phyloP scores from a whole-genome alignment of 345 rosid species.

The Bretschneidera sinensis region DNA sequence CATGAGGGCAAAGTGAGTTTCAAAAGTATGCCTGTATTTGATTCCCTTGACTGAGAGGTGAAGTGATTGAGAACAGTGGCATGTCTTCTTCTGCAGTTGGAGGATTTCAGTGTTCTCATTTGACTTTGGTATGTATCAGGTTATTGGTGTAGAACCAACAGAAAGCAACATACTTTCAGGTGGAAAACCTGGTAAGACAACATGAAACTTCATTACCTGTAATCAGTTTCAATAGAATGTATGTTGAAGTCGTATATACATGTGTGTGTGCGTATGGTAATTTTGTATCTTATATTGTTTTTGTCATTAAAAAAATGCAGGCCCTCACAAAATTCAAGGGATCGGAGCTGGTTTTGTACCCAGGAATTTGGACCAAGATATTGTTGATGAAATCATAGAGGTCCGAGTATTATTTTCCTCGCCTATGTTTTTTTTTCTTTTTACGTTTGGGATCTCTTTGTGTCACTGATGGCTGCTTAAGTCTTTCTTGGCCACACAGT shows the following conservation, averaged over 20 bases:
- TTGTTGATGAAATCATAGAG: constrained; percentile 85
- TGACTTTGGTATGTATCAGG: constrained; percentile 33
- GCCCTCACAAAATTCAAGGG: constrained; percentile 99
- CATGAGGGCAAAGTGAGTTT: too few species aligned
- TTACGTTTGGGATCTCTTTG: background rate
- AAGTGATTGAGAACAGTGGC: too few species aligned
- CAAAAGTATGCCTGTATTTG: too few species aligned
- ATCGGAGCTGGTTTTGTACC: constrained; percentile 99
- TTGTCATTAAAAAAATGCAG: constrained; percentile 35
- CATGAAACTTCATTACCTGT: background rate
- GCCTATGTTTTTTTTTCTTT: constrained; percentile 6
- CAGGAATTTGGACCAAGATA: constrained; percentile 59
- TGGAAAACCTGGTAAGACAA: constrained; percentile 68
- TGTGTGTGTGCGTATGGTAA: background rate
- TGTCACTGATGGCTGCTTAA: background rate
- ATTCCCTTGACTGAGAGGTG: too few species aligned
- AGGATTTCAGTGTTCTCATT: background rate
- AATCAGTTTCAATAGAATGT: background rate
- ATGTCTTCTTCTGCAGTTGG: background rate
- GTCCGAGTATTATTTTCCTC: constrained; percentile 29
- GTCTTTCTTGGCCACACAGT: too few species aligned
- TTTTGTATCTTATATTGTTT: constrained; percentile 5
- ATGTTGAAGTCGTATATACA: background rate
- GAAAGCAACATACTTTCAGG: constrained; percentile 85
- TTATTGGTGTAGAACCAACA: constrained; percentile 77